Conservation (phyloP, 169 alveolate genomes). For the Perkinsus marinus region DNA sequence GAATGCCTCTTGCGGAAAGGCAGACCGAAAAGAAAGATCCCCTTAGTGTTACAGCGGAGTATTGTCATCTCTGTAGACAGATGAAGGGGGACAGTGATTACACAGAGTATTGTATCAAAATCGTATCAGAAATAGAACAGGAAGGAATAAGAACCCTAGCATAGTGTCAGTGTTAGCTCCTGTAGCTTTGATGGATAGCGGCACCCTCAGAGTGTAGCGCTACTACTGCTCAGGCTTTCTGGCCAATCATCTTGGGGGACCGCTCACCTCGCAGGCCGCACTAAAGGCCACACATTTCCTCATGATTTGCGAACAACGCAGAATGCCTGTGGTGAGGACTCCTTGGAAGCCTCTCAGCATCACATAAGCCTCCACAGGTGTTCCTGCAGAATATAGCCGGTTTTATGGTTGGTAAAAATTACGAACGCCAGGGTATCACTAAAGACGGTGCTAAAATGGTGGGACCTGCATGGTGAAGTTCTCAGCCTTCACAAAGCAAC, state of each 20-base stretch:
- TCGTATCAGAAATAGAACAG: no score
- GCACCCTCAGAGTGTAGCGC: no score
- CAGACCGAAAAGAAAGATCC: neutral
- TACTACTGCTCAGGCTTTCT: constrained; percentile 25
- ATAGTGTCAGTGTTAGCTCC: neutral
- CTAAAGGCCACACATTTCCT: constrained; percentile 69
- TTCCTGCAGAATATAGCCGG: constrained; percentile 59
- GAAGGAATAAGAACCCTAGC: no score
- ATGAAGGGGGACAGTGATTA: neutral
- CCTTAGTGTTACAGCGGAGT: neutral
- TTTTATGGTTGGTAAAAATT: constrained; percentile 57
- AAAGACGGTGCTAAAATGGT: constrained; percentile 76
- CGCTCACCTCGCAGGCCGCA: constrained; percentile 60
- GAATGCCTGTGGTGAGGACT: constrained; percentile 38
- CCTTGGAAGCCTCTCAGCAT: constrained; percentile 11
- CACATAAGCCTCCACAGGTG: neutral
- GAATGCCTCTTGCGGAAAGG: neutral
- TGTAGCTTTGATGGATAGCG: no score
- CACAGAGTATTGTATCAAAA: no score
- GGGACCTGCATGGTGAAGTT: constrained; percentile 33
- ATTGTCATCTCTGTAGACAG: neutral
- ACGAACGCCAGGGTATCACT: constrained; percentile 69
- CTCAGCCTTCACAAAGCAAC: neutral
- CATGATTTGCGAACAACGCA: constrained; percentile 57
- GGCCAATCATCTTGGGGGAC: constrained; percentile 58